Conservation (phyloP, 2,329 filamentous ascomycete species). For the Trichoderma gracile region DNA sequence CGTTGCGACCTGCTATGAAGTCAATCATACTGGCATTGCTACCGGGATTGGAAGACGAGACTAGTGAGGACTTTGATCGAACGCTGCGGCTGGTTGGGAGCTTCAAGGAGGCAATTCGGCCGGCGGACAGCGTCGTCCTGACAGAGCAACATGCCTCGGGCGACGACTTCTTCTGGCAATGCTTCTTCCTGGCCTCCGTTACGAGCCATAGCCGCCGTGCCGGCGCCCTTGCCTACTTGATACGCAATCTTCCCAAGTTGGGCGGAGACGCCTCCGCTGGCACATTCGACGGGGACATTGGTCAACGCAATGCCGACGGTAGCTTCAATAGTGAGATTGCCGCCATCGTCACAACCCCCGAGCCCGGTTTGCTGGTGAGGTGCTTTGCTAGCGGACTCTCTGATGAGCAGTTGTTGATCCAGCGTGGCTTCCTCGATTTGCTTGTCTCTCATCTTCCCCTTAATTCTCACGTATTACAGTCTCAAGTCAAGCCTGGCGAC, state of each 20-base stretch:
- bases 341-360: slow-evolving; percentile 77
- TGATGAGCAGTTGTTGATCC: slow-evolving; percentile 87
- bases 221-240: slow-evolving; percentile 84
- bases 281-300: slow-evolving; percentile 19
- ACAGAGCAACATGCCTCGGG: slow-evolving; percentile 58
- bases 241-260: slow-evolving; percentile 67
- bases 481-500: slow-evolving; percentile 70
- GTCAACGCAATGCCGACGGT: slow-evolving; percentile 26
- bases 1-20: slow-evolving; percentile 84
- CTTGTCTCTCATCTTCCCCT: slow-evolving; percentile 88
- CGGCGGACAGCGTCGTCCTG: slow-evolving; percentile 51
- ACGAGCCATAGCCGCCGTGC: slow-evolving; percentile 82
- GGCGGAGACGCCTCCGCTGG: slow-evolving; percentile 27
- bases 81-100: slow-evolving; percentile 76
- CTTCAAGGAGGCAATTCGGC: slow-evolving; percentile 69
- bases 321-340: slow-evolving; percentile 53
- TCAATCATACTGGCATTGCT: slow-evolving; percentile 85
- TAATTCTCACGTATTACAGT: slow-evolving; percentile 77
- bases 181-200: slow-evolving; percentile 89
- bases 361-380: slow-evolving; percentile 85
- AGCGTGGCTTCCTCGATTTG: slow-evolving; percentile 90
- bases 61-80: slow-evolving; percentile 93
- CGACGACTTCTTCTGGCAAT: slow-evolving; percentile 97
- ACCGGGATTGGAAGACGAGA: slow-evolving; percentile 92
- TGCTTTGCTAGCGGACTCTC: slow-evolving; percentile 88